Conservation (phyloP, 1,139 yeast genomes). For the Suhomyces atakaporum region DNA sequence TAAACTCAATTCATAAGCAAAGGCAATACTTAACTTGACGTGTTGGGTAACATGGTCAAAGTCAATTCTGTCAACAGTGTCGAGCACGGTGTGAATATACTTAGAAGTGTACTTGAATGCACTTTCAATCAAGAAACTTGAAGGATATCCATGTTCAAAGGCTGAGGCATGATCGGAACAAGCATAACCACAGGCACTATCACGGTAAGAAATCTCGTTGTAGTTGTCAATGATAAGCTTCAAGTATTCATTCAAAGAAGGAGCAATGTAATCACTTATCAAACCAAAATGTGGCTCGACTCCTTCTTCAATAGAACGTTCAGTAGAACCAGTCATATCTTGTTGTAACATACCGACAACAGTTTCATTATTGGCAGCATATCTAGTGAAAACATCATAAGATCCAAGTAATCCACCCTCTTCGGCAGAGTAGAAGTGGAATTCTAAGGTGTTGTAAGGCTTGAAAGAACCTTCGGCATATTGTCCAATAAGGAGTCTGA, state of each 20-base stretch:
- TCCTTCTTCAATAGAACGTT: conserved; percentile 54
- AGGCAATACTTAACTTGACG: conserved; percentile 71
- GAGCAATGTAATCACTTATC: conserved; percentile 71
- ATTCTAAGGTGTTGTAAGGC: conserved; percentile 78
- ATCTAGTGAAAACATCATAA: conserved; percentile 67
- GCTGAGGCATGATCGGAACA: conserved; percentile 95
- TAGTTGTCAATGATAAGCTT: conserved; percentile 61
- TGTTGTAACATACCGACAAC: conserved; percentile 89
- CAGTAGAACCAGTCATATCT: conserved; percentile 90
- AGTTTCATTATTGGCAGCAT: conserved; percentile 45
- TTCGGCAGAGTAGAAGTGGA: conserved; percentile 94
- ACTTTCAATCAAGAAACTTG: conserved; percentile 79
- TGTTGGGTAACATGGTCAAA: conserved; percentile 52
- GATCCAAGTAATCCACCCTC: conserved; percentile 93
- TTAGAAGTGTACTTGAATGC: conserved; percentile 64
- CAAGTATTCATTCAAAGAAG: conserved; percentile 60
- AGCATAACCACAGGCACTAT: conserved; percentile 85
- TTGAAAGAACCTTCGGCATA: conserved; percentile 38
- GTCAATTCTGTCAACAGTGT: conserved; percentile 78
- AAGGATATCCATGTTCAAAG: conserved; percentile 76
- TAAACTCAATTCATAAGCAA: conserved; percentile 62
- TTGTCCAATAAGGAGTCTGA: conserved; percentile 56
- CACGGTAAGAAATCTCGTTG: conserved; percentile 67
- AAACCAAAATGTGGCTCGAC: conserved; percentile 77
- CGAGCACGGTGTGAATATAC: conserved; percentile 74